Percentiles rank a stretch among this genome's conserved stretches.
These are phyloP conservation scores for Nevesoporus exiguus DNA, from an alignment of 768 basidiomycete genomes.

Conservation along the genomic window DNA sequence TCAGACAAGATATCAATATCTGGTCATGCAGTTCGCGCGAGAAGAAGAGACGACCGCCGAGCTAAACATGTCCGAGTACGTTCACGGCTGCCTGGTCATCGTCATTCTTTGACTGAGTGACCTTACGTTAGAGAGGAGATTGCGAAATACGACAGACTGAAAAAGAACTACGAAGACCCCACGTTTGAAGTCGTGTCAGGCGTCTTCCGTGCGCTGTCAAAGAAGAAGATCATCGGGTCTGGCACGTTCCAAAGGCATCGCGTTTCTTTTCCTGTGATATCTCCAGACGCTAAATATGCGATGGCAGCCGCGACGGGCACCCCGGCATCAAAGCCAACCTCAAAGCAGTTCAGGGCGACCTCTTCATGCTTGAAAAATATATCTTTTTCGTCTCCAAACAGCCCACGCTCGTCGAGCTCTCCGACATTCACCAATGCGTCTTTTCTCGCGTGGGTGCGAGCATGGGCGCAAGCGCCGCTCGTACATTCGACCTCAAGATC, in stretches of 20 bases:
- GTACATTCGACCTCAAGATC: conserved; percentile 92
- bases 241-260: conserved; percentile 79
- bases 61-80: conserved; percentile 88
- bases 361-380: conserved; percentile 97
- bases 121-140: conserved; percentile 60
- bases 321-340: conserved; percentile 97
- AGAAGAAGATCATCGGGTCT: conserved; percentile 88
- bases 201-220: conserved; percentile 87
- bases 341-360: conserved; percentile 94
- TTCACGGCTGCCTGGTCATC: conserved; percentile 5
- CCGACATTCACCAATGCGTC: conserved; percentile 83
- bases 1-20: conserved; percentile 94
- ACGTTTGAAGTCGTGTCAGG: conserved; percentile 94
- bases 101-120: background rate
- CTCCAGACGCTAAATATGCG: background rate
- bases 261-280: too few species aligned
- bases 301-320: conserved; percentile 74
- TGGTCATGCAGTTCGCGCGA: conserved; percentile 97
- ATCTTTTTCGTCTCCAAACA: conserved; percentile 97
- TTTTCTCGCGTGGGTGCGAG: conserved; percentile 93
- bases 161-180: conserved; percentile 92
- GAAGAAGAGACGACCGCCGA: conserved; percentile 98
- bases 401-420: conserved; percentile 85
- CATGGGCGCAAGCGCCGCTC: conserved; percentile 76
- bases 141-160: conserved; percentile 74